Percentiles rank a stretch among this genome's conserved stretches.
Evolutionary conservation across 2,329 filamentous ascomycete genomes (phyloP).

Genomic region (Ilyonectria mors-panacis): DNA sequence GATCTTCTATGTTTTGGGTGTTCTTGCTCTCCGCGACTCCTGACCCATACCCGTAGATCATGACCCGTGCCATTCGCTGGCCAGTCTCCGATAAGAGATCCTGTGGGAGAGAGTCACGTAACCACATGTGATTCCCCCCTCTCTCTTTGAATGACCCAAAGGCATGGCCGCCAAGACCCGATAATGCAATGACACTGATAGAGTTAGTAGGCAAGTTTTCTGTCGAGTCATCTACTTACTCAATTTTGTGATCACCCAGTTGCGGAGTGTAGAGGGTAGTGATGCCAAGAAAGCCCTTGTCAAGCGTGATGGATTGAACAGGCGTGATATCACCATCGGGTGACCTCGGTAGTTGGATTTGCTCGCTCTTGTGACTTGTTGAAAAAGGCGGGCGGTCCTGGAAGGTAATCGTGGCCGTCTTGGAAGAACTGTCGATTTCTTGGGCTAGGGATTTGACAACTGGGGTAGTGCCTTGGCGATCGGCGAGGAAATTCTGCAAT

Average conservation of each 20-base stretch:
- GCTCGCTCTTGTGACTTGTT: neutral
- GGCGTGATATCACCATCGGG: neutral
- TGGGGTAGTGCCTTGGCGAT: neutral
- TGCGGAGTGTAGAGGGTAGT: conserved; percentile 14
- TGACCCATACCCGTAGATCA: conserved; percentile 49
- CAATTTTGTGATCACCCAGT: conserved; percentile 14
- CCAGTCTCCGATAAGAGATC: conserved; percentile 29
- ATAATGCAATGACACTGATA: conserved; percentile 27
- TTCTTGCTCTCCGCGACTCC: conserved; percentile 35
- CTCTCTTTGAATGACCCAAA: conserved; percentile 51
- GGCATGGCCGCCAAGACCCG: conserved; percentile 47
- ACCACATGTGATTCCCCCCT: conserved; percentile 47
- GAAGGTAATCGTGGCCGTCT: conserved; percentile 16
- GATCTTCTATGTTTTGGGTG: conserved; percentile 21
- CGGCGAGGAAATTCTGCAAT: conserved; percentile 3
- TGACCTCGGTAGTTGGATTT: neutral
- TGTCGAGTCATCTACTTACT: conserved; percentile 22
- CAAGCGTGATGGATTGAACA: conserved; percentile 8
- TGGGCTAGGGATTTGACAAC: conserved; percentile 11
- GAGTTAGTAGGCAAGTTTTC: no score
- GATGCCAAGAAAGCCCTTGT: conserved; percentile 21
- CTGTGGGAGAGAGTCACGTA: conserved; percentile 46
- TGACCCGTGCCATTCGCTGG: conserved; percentile 35
- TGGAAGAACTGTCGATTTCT: conserved; percentile 7
- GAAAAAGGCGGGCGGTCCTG: neutral